Percentiles rank a stretch among this genome's conserved stretches.
Conservation (phyloP, 2,329 filamentous ascomycete species). For the Rhinocladiella similis region DNA sequence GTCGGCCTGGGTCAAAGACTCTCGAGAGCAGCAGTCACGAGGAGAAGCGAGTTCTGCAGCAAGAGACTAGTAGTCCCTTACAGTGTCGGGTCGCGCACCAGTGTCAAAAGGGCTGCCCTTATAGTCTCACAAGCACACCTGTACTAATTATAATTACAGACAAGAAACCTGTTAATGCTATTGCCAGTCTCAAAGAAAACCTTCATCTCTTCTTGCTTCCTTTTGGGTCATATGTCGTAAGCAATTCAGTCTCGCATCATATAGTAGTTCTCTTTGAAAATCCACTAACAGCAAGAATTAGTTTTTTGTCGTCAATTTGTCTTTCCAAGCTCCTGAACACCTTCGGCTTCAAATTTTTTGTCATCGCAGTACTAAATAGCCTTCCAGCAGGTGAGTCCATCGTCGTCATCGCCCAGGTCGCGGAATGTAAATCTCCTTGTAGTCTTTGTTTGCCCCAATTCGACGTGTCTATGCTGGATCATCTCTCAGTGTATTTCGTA, state of each 20-base stretch:
- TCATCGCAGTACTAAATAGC: background rate
- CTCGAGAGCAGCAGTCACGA: too few species aligned
- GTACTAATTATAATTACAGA: background rate
- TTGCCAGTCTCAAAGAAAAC: background rate
- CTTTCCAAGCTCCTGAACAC: background rate
- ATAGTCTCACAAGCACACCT: background rate
- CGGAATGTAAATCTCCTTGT: background rate
- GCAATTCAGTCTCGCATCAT: background rate
- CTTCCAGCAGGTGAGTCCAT: background rate
- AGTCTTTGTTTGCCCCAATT: background rate
- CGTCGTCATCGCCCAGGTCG: background rate
- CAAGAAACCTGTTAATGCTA: background rate
- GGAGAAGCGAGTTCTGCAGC: too few species aligned
- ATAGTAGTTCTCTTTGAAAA: background rate
- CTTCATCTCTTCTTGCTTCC: background rate
- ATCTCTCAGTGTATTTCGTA: slow-evolving; percentile 12
- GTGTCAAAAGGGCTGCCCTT: background rate
- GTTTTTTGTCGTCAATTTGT: background rate
- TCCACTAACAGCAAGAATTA: background rate
- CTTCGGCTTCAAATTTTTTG: background rate
- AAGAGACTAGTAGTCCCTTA: too few species aligned
- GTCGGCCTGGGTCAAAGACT: too few species aligned
- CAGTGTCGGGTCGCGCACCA: too few species aligned
- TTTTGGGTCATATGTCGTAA: background rate
- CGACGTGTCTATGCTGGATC: background rate